Base-by-base conservation (phyloP, 2,329 filamentous ascomycete species). In the Curvularia hawaiiensis region DNA sequence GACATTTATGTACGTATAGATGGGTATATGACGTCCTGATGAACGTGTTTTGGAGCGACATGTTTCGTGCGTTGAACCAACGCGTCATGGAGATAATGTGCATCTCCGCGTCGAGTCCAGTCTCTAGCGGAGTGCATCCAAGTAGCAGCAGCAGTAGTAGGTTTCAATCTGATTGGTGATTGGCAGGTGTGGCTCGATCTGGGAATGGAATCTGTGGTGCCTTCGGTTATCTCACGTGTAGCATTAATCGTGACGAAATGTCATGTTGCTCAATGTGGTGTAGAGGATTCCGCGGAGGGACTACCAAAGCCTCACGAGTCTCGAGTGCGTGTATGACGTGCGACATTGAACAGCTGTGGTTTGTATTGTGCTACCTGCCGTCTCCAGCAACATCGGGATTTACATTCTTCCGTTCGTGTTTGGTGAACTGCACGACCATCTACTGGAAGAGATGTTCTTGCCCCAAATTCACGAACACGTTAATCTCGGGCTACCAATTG, bases 1-100 rank as follows among this genome's bases (percentile, higher is more conserved):
- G 22, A 35, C 47, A 38, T 54, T 58, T 58, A 58, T 58, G 51
- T 58, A 58, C 51, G 8, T 44, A 20, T 30, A 33, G 24, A 31
- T 33, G 28, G 31, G 39, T n/a, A 22, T 33, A 44, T 46, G 46
- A 54, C 50, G 50, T 31, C 16, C 35, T 26, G 28, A 22, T 39
- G 46, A 43, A 50, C 55, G 24, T 22, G 39, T n/a, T 31, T 33
- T 31, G n/a, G 26, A 31, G 30, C 40, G 16, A 24, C 30, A 11
- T 41, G 39, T 50, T 33, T 20, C 31, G 22, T 45, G 10, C 45
- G 43, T 18, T 50, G 35, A 49, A 4, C 18, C 30, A 50, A 43
- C 38, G 45, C 55, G 55, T 58, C 55, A 58, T 49, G 31, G 41
- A 33, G 12, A 22, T 45, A 39, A 14, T 14, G 31, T 28, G 4